These are phyloP conservation scores for Blastomyces percursus DNA, from an alignment of 2,329 filamentous ascomycete species.

Conservation along the genomic window DNA sequence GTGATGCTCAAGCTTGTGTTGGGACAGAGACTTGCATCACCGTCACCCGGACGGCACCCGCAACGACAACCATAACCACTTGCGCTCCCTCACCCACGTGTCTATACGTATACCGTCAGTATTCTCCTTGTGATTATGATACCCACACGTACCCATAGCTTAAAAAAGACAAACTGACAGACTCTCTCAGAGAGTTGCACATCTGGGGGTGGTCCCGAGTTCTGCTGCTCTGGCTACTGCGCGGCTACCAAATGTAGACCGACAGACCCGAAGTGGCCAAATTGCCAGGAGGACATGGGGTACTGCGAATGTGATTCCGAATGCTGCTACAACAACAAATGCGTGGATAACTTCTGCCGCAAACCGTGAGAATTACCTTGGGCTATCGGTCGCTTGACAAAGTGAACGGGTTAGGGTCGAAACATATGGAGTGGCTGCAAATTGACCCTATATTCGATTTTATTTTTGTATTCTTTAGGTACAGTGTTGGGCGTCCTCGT, in stretches of 20 bases:
- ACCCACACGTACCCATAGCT: background rate
- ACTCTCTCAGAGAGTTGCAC: background rate
- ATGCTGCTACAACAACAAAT: conserved; percentile 3
- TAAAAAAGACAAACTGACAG: background rate
- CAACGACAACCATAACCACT: conserved; percentile 2
- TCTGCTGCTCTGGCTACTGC: conserved; percentile 4
- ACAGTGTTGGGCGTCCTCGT: background rate
- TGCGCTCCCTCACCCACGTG: conserved; percentile 3
- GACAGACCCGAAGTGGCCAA: conserved; percentile 5
- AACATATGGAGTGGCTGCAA: background rate
- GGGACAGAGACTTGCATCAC: conserved; percentile 2
- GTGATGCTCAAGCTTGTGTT: background rate
- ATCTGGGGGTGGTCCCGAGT: background rate
- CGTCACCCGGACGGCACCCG: background rate
- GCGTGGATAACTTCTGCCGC: background rate
- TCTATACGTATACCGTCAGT: conserved; percentile 2
- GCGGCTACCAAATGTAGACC: conserved; percentile 5
- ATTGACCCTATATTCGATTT: background rate
- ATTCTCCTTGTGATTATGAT: background rate
- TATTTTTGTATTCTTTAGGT: background rate
- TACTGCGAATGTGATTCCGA: background rate
- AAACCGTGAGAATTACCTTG: background rate
- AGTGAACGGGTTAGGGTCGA: background rate
- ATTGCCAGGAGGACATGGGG: conserved; percentile 2
- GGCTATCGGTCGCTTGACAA: background rate